Evolutionary conservation across 352 stramenopile genomes (phyloP).

Genomic region (Globisporangium abappressorium): DNA sequence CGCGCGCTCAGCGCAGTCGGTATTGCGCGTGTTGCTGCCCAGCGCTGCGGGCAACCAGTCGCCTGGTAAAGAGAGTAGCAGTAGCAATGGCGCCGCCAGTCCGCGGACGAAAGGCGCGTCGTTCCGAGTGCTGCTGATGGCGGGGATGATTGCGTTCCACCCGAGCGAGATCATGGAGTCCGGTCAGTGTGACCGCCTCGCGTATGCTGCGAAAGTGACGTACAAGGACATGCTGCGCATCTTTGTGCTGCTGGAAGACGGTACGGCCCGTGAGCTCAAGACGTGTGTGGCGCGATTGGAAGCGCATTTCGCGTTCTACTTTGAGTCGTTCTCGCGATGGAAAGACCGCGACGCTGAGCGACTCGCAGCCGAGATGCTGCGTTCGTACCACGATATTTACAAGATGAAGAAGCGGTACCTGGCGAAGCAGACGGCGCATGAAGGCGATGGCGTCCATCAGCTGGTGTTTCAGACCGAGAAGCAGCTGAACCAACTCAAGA

Average conservation of each 20-base stretch:
- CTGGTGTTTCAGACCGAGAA: slow-evolving; percentile 54
- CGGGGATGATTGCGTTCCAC: slow-evolving; percentile 67
- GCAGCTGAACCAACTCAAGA: slow-evolving; percentile 52
- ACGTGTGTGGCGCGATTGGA: slow-evolving; percentile 37
- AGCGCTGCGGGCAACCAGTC: slow-evolving; percentile 15
- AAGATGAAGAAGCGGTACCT: slow-evolving; percentile 45
- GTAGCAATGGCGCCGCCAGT: slow-evolving; percentile 13
- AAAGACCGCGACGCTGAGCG: slow-evolving; percentile 58
- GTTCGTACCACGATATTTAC: slow-evolving; percentile 51
- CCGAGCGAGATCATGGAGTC: slow-evolving; percentile 62
- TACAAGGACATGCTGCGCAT: slow-evolving; percentile 38
- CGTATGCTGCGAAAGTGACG: slow-evolving; percentile 44
- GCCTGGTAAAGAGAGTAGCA: slow-evolving; percentile 1
- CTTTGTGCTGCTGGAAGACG: slow-evolving; percentile 26
- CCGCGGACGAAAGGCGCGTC: slow-evolving; percentile 32
- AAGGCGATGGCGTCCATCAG: slow-evolving; percentile 51
- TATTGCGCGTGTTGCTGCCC: slow-evolving; percentile 55
- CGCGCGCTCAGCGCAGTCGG: slow-evolving; percentile 41
- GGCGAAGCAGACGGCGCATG: slow-evolving; percentile 25
- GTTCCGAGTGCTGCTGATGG: slow-evolving; percentile 70
- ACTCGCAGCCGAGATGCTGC: slow-evolving; percentile 47
- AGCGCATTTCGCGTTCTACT: slow-evolving; percentile 66
- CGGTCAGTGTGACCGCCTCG: slow-evolving; percentile 36
- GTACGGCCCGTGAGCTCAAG: slow-evolving; percentile 40
- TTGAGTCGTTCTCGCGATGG: slow-evolving; percentile 61